Evolutionary conservation across 2,329 filamentous ascomycete species (phyloP).

Genomic region (Neoarthrinium moseri): DNA sequence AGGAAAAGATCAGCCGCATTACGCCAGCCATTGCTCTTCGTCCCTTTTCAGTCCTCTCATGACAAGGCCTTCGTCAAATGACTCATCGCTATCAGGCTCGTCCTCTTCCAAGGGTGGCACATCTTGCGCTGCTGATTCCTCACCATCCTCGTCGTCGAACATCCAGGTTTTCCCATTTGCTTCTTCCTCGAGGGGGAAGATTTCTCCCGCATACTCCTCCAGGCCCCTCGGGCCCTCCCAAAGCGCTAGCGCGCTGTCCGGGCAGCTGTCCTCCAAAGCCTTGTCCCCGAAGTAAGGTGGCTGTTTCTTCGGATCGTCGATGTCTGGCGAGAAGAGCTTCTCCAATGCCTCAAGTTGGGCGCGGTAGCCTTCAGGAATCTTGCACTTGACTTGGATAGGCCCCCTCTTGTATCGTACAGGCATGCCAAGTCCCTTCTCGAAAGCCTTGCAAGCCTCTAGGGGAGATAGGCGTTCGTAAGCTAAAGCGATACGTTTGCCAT

Average conservation of each 20-base stretch:
- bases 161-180: constrained; percentile 96
- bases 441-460: constrained; percentile 75
- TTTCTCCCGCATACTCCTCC: constrained; percentile 92
- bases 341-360: constrained; percentile 76
- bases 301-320: constrained; percentile 53
- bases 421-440: constrained; percentile 74
- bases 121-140: constrained; percentile 23
- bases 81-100: constrained; percentile 48
- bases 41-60: constrained; percentile 57
- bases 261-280: constrained; percentile 61
- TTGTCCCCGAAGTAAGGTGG: constrained; percentile 63
- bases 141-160: constrained; percentile 54
- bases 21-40: constrained; percentile 61
- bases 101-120: constrained; percentile 38
- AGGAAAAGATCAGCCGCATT: constrained; percentile 7
- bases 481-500: constrained; percentile 73
- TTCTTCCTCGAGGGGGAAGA: constrained; percentile 91
- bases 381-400: constrained; percentile 80
- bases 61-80: constrained; percentile 55
- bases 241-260: constrained; percentile 72
- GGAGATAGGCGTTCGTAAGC: constrained; percentile 90
- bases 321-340: constrained; percentile 54
- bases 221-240: constrained; percentile 91
- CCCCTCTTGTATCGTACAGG: constrained; percentile 76
- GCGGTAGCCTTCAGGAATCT: constrained; percentile 83